These are phyloP conservation scores for Tricholoma sp. DNA, from an alignment of 768 basidiomycete genomes.

Conservation along the genomic window DNA sequence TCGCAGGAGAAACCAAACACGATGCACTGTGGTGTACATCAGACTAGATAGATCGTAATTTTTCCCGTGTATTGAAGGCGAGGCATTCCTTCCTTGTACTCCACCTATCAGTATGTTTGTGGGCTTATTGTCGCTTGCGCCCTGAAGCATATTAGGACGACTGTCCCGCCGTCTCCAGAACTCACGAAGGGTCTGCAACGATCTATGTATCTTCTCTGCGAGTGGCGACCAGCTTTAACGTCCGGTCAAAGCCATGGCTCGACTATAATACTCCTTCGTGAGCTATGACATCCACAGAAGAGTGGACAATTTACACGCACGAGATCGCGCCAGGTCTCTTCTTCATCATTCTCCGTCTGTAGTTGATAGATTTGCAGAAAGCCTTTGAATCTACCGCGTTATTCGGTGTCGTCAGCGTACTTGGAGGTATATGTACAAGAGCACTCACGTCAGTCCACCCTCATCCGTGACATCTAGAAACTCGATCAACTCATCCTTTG, in stretches of 20 bases:
- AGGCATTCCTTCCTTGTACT: not conserved
- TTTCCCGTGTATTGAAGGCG: not conserved
- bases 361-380: constrained; percentile 81
- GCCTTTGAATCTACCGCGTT: constrained; percentile 56
- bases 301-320: constrained; percentile 31
- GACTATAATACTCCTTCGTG: constrained; percentile 33
- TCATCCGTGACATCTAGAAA: constrained; percentile 72
- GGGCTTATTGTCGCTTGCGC: not conserved
- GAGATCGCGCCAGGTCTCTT: constrained; percentile 81
- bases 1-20: too few relatives aligned
- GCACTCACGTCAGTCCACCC: constrained; percentile 65
- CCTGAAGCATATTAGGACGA: not conserved
- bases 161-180: not conserved
- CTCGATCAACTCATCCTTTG: constrained; percentile 72
- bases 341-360: constrained; percentile 82
- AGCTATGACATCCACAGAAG: constrained; percentile 6
- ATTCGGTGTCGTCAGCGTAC: not conserved
- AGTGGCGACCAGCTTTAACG: constrained; percentile 50
- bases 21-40: too few relatives aligned
- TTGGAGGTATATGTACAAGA: not conserved
- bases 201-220: constrained; percentile 47
- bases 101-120: not conserved
- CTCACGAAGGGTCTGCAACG: constrained; percentile 9
- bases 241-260: constrained; percentile 72
- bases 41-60: not conserved